A percentile compares a stretch with the other conserved stretches of the same genome.
Conservation (phyloP, 768 basidiomycete genomes). For the Termitomyces sp. region DNA sequence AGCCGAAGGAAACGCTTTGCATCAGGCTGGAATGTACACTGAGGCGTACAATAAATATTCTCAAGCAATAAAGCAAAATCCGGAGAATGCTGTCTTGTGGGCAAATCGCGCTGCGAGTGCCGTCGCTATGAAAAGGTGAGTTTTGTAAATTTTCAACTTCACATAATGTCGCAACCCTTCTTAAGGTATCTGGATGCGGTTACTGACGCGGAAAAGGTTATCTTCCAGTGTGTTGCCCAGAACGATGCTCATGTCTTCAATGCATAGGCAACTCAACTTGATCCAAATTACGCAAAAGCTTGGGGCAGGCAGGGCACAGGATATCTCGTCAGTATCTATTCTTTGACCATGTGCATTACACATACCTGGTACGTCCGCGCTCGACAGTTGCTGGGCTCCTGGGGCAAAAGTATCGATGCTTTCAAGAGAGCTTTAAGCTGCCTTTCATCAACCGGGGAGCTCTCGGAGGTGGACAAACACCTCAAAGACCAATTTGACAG, state of each 20-base stretch:
- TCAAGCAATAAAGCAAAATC: slow-evolving; percentile 32
- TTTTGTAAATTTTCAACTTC: not conserved
- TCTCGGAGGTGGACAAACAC: slow-evolving; percentile 23
- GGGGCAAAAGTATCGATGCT: slow-evolving; percentile 14
- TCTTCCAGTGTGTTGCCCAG: not conserved
- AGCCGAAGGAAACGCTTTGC: slow-evolving; percentile 33
- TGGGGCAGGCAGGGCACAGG: slow-evolving; percentile 35
- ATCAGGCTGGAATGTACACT: slow-evolving; percentile 24
- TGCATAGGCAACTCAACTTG: slow-evolving; percentile 30
- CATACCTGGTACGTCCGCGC: not conserved
- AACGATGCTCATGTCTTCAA: not conserved
- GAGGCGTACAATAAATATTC: slow-evolving; percentile 34
- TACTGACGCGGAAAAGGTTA: slow-evolving; percentile 25
- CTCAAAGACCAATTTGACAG: slow-evolving; percentile 30
- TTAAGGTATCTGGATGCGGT: slow-evolving; percentile 27
- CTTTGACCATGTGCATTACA: not conserved
- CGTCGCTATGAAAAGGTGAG: slow-evolving; percentile 29
- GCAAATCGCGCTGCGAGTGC: slow-evolving; percentile 40
- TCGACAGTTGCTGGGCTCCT: slow-evolving; percentile 18
- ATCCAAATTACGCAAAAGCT: slow-evolving; percentile 35
- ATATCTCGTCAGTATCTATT: slow-evolving; percentile 16
- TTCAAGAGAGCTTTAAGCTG: slow-evolving; percentile 27
- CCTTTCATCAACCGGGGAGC: slow-evolving; percentile 21
- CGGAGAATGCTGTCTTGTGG: slow-evolving; percentile 33
- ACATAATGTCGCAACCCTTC: not conserved